phyloP scores from a whole-genome alignment of 306 rosid species.

The Castanopsis chinensis region DNA sequence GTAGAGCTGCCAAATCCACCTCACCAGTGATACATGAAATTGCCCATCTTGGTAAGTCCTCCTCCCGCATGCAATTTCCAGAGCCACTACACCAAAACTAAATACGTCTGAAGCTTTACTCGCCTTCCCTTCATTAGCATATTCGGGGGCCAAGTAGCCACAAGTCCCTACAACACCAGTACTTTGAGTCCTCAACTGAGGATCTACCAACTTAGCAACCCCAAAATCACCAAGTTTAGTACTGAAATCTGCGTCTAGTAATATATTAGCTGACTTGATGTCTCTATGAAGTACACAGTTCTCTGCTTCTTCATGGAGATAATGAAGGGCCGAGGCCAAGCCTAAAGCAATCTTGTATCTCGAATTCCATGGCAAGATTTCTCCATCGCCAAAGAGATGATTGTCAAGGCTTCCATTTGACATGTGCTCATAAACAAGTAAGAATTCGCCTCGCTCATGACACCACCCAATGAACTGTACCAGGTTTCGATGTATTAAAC shows the following conservation, averaged over 20 bases:
- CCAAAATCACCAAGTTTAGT: slow-evolving; percentile 64
- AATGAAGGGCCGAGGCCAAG: slow-evolving; percentile 41
- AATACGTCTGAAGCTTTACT: slow-evolving; percentile 58
- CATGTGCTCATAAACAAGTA: slow-evolving; percentile 51
- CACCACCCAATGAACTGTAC: slow-evolving; percentile 70
- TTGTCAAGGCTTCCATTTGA: slow-evolving; percentile 53
- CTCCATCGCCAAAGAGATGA: slow-evolving; percentile 42
- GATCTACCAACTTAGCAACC: slow-evolving; percentile 51
- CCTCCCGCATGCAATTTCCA: slow-evolving; percentile 68
- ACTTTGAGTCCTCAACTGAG: slow-evolving; percentile 29
- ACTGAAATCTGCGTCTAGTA: slow-evolving; percentile 51
- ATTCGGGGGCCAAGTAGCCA: slow-evolving; percentile 55
- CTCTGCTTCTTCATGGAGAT: slow-evolving; percentile 61
- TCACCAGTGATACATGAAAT: slow-evolving; percentile 22
- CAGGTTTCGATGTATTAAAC: slow-evolving; percentile 46
- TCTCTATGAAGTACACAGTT: slow-evolving; percentile 59
- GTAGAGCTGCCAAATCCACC: slow-evolving; percentile 39
- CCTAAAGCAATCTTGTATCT: slow-evolving; percentile 47
- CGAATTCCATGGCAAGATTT: slow-evolving; percentile 30
- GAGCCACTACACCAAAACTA: slow-evolving; percentile 59
- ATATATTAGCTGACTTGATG: slow-evolving; percentile 51
- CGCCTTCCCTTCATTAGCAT: slow-evolving; percentile 32
- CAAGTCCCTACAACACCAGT: slow-evolving; percentile 44
- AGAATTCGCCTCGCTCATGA: slow-evolving; percentile 38
- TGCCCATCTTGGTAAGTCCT: slow-evolving; percentile 37